A percentile compares a stretch with the other conserved stretches of the same genome.
Evolutionary conservation across 495 filamentous ascomycete species (phyloP).

Genomic region (Xylaria grammica): DNA sequence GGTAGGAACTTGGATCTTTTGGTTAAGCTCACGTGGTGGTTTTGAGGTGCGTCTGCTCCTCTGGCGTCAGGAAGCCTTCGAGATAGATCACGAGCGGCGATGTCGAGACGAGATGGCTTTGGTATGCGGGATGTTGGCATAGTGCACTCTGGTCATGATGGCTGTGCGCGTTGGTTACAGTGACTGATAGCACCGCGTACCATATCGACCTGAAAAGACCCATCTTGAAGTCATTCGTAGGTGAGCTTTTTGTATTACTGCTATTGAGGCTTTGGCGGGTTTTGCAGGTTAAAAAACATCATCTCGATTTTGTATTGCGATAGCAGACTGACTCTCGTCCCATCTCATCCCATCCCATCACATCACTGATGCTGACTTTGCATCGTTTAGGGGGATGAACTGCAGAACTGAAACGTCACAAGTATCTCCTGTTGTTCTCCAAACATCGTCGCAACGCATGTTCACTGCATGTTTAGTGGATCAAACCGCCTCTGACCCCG

Average conservation of each 20-base stretch:
- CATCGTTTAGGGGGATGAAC: constrained; percentile 17
- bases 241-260: not conserved
- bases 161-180: constrained; percentile 26
- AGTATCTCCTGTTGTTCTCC: constrained; percentile 23
- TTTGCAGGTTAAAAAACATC: not conserved
- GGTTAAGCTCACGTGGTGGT: constrained; percentile 44
- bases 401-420: constrained; percentile 36
- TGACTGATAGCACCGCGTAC: constrained; percentile 28
- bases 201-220: constrained; percentile 28
- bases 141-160: constrained; percentile 23
- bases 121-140: constrained; percentile 51
- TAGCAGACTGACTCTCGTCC: not conserved
- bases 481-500: constrained; percentile 15
- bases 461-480: constrained; percentile 30
- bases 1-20: not conserved
- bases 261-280: not conserved
- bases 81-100: constrained; percentile 63
- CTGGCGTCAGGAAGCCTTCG: constrained; percentile 49
- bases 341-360: not conserved
- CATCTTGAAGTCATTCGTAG: constrained; percentile 18
- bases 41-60: constrained; percentile 48
- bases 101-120: constrained; percentile 57
- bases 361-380: not conserved
- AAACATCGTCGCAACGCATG: constrained; percentile 4
- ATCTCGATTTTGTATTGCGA: constrained; percentile 14